Conservation (phyloP, 2,329 filamentous ascomycete genomes). For the Grosmannia serpens region DNA sequence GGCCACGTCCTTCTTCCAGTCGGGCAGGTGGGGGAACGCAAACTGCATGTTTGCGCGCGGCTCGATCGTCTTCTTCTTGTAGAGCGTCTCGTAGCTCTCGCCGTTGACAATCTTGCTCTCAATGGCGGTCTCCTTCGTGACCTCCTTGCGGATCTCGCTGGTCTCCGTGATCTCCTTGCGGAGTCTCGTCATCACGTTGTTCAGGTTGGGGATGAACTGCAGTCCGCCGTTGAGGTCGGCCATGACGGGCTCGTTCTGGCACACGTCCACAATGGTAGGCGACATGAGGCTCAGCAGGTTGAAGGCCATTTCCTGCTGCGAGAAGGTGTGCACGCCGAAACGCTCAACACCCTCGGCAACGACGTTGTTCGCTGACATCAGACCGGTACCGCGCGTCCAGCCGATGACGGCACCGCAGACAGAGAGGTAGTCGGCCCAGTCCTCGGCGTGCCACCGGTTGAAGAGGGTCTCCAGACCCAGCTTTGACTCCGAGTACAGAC, state of each 20-base stretch:
- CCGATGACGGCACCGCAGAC: conserved; percentile 98
- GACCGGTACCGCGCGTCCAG: conserved; percentile 95
- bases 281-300: conserved; percentile 95
- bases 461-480: conserved; percentile 93
- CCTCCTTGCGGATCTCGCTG: conserved; percentile 83
- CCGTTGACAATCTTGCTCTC: conserved; percentile 98
- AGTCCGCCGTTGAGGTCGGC: conserved; percentile 95
- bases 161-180: conserved; percentile 93
- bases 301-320: conserved; percentile 99
- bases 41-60: conserved; percentile 97
- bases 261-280: conserved; percentile 84
- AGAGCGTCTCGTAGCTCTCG: conserved; percentile 79
- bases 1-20: conserved; percentile 85
- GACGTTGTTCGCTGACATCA: conserved; percentile 53
- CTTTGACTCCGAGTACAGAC: conserved; percentile 93
- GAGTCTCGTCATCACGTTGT: conserved; percentile 84
- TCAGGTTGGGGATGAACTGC: conserved; percentile 93
- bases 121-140: conserved; percentile 88
- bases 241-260: conserved; percentile 90
- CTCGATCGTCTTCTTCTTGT: conserved; percentile 88
- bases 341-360: conserved; percentile 95
- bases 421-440: conserved; percentile 93
- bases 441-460: conserved; percentile 97
- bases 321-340: conserved; percentile 95
- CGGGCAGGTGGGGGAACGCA: conserved; percentile 79